Percentiles rank a stretch among this genome's conserved stretches.
Evolutionary conservation across 208 protist species (phyloP).

Genomic region (Trichomonas gallinae): DNA sequence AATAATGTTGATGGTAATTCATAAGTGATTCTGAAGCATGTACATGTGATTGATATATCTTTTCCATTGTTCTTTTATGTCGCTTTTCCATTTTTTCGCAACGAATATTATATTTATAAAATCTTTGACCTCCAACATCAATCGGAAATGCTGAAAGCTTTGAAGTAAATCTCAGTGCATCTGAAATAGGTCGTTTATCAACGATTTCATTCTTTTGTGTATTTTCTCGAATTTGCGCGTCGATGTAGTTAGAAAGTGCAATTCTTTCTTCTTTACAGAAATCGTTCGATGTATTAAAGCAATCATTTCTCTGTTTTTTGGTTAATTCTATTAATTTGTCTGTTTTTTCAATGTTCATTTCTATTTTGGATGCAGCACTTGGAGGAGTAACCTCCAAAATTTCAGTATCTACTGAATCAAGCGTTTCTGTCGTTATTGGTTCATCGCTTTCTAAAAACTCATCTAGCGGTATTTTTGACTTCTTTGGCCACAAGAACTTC

Average conservation of each 20-base stretch:
- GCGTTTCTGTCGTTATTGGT: not conserved
- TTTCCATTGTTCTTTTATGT: not conserved
- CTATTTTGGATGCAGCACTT: not conserved
- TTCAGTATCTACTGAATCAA: not conserved
- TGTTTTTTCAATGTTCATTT: not conserved
- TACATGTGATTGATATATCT: not conserved
- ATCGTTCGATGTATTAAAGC: not conserved
- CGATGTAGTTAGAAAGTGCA: not conserved
- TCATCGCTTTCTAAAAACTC: too few relatives aligned
- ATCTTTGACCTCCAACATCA: not conserved
- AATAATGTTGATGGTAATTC: not conserved
- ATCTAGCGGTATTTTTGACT: not conserved
- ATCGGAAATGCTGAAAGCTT: not conserved
- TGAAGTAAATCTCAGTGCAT: not conserved
- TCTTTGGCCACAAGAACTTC: not conserved
- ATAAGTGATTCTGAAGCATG: not conserved
- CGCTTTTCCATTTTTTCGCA: not conserved
- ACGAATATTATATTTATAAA: conserved; percentile 12
- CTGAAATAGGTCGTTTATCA: not conserved
- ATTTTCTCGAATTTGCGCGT: not conserved
- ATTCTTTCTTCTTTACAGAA: not conserved
- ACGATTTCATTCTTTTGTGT: not conserved
- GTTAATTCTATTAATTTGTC: not conserved
- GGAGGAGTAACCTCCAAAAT: not conserved
- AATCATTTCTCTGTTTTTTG: not conserved